Evolutionary conservation across 805 yeast species (phyloP).

Genomic region (Debaryomyces tyrocola): DNA sequence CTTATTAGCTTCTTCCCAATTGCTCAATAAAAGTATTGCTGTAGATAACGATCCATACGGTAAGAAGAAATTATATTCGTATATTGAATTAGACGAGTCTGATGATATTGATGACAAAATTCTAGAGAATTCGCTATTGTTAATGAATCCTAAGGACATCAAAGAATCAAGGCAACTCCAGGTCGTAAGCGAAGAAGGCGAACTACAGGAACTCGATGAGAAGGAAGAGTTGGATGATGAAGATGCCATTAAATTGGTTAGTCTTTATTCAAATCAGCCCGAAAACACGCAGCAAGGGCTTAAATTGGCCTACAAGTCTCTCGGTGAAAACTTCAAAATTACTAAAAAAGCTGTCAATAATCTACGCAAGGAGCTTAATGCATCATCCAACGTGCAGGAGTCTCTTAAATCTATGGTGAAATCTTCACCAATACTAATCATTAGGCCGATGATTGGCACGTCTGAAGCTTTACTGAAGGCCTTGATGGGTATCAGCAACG

Average conservation of each 20-base stretch:
- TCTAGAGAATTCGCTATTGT: constrained; percentile 22
- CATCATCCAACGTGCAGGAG: constrained; percentile 63
- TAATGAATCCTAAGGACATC: constrained; percentile 15
- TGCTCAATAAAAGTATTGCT: constrained; percentile 19
- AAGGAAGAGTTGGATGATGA: constrained; percentile 24
- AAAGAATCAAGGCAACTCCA: constrained; percentile 1
- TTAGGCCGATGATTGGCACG: constrained; percentile 88
- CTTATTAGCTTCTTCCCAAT: constrained; percentile 26
- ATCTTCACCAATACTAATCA: constrained; percentile 76
- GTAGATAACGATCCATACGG: constrained; percentile 19
- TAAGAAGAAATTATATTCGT: constrained; percentile 26
- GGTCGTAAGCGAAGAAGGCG: constrained; percentile 14
- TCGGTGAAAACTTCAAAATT: constrained; percentile 64
- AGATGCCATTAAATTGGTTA: constrained; percentile 45
- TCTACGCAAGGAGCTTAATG: constrained; percentile 62
- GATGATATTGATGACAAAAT: constrained; percentile 21
- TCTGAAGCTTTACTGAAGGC: constrained; percentile 86
- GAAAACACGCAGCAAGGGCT: constrained; percentile 68
- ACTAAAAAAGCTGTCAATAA: constrained; percentile 64
- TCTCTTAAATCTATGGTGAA: constrained; percentile 68
- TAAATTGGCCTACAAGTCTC: constrained; percentile 67
- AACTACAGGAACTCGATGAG: constrained; percentile 15
- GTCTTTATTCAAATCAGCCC: constrained; percentile 87
- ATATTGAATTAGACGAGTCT: constrained; percentile 31
- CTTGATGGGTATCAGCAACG: constrained; percentile 79